A percentile compares a stretch with the other conserved stretches of the same genome.
phyloP scores from a whole-genome alignment of 1,284 basidiomycete genomes.

The Rhodofomes roseus region DNA sequence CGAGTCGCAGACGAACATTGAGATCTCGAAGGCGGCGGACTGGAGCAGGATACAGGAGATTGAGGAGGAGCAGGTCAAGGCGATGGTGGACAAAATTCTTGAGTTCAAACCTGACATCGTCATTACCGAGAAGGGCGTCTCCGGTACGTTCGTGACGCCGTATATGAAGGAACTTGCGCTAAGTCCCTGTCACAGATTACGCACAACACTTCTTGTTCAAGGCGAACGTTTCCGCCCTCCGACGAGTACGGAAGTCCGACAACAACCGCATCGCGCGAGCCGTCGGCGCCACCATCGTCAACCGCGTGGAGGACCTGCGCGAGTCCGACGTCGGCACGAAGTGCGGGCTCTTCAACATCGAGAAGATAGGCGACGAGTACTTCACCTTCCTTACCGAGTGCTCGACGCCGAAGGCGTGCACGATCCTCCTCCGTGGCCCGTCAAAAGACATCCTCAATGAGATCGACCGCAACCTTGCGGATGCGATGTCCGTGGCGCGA shows the following conservation, averaged over 20 bases:
- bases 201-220: constrained; percentile 93
- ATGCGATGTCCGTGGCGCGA: constrained; percentile 96
- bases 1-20: constrained; percentile 98
- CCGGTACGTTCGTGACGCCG: constrained; percentile 50
- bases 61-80: constrained; percentile 96
- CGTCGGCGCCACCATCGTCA: constrained; percentile 95
- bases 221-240: constrained; percentile 87
- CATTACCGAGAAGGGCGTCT: constrained; percentile 97
- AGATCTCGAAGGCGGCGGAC: constrained; percentile 92
- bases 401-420: constrained; percentile 93
- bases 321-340: constrained; percentile 90
- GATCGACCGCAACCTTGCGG: constrained; percentile 95
- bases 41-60: constrained; percentile 93
- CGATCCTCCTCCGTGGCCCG: constrained; percentile 96
- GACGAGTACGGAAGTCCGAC: constrained; percentile 95
- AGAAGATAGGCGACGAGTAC: constrained; percentile 99
- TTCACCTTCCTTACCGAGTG: constrained; percentile 97
- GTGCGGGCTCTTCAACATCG: constrained; percentile 94
- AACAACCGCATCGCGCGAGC: constrained; percentile 98
- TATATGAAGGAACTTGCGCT: neutral
- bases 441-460: constrained; percentile 99
- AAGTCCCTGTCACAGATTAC: constrained; percentile 57
- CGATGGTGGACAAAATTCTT: constrained; percentile 82
- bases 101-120: constrained; percentile 96
- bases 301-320: constrained; percentile 92